Evolutionary conservation across 768 basidiomycete genomes (phyloP).

Genomic region (Butyriboletus loyo): DNA sequence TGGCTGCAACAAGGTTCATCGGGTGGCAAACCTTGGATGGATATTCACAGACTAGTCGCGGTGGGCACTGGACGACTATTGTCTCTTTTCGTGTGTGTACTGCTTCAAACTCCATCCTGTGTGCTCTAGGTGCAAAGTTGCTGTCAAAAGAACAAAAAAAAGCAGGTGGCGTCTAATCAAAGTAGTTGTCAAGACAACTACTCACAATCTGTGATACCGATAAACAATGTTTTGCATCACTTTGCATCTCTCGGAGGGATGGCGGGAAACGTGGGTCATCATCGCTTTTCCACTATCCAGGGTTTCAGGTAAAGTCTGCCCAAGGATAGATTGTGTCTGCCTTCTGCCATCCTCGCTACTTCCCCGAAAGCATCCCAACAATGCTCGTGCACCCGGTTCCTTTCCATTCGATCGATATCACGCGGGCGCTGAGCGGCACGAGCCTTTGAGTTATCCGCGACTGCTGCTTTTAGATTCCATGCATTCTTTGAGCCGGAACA

Average conservation of each 20-base stretch:
- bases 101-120: not conserved
- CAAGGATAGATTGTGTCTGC: conserved; percentile 45
- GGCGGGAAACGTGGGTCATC: not conserved
- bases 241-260: not conserved
- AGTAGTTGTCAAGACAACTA: not conserved
- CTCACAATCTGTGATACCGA: conserved; percentile 10
- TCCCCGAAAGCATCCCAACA: conserved; percentile 51
- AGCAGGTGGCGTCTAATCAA: not conserved
- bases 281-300: conserved; percentile 19
- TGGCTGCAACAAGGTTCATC: conserved; percentile 16
- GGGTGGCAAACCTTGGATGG: not conserved
- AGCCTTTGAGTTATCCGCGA: conserved; percentile 20
- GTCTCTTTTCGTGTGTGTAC: conserved; percentile 1
- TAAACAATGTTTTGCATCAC: not conserved
- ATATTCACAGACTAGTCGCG: conserved; percentile 7
- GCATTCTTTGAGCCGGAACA: conserved; percentile 17
- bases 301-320: conserved; percentile 41
- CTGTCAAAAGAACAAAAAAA: conserved; percentile 2
- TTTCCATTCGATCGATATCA: conserved; percentile 19
- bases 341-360: conserved; percentile 59
- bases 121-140: not conserved
- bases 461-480: conserved; percentile 42
- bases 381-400: conserved; percentile 32
- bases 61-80: conserved; percentile 4
- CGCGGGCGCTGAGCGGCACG: conserved; percentile 9